These are phyloP conservation scores for Fremontodendron californicum DNA, from an alignment of 345 rosid species.

Conservation along the genomic window DNA sequence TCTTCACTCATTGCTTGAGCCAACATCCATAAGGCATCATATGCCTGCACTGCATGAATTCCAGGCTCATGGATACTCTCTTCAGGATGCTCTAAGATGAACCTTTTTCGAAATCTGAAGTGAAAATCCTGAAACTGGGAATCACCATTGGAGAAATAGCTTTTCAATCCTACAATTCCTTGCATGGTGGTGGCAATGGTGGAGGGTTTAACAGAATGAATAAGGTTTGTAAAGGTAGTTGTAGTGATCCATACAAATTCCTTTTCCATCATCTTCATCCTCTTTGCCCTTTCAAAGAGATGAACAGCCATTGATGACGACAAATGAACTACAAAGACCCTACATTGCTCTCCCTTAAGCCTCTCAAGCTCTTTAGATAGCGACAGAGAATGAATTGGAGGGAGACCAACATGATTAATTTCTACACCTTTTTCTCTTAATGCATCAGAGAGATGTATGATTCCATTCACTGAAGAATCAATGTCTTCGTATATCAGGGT, in stretches of 20 bases:
- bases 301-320: slow-evolving; percentile 5
- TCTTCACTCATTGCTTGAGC: slow-evolving; percentile 8
- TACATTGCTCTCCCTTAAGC: slow-evolving; percentile 18
- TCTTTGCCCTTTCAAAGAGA: slow-evolving; percentile 25
- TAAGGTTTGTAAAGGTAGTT: slow-evolving; percentile 20
- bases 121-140: slow-evolving; percentile 5
- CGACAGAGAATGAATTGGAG: background rate
- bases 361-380: slow-evolving; percentile 4
- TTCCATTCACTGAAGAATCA: slow-evolving; percentile 8
- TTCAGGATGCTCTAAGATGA: slow-evolving; percentile 12
- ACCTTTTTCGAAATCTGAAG: slow-evolving; percentile 12
- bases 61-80: slow-evolving; percentile 24
- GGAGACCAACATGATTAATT: slow-evolving; percentile 16
- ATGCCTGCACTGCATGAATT: slow-evolving; percentile 19
- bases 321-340: slow-evolving; percentile 35
- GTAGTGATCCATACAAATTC: slow-evolving; percentile 37
- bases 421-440: background rate
- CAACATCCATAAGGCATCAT: slow-evolving; percentile 19
- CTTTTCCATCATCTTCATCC: slow-evolving; percentile 28
- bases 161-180: slow-evolving; percentile 30
- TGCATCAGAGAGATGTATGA: background rate
- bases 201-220: slow-evolving; percentile 14
- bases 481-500: slow-evolving; percentile 31
- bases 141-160: background rate
- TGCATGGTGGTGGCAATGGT: slow-evolving; percentile 18